Base-by-base conservation (phyloP, 352 stramenopile species). In the Phytophthora agathidicida region DNA sequence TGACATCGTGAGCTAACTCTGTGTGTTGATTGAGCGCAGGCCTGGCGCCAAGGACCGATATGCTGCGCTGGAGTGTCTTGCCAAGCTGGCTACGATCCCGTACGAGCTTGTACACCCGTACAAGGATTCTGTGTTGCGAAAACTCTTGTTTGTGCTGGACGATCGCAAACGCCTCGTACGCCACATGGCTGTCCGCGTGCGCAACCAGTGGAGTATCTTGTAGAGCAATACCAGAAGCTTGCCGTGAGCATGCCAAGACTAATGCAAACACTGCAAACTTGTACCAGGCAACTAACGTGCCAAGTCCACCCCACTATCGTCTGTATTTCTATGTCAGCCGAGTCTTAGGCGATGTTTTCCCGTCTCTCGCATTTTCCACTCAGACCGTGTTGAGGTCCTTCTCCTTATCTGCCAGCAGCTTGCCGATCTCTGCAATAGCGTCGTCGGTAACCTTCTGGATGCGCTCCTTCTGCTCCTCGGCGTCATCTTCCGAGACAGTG, bases 201-300 rank as follows among this genome's bases (percentile, higher is more conserved):
- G 89, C 56, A 97, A 97, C 75, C 71, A 90, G 62, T 97, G 89
- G 89, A 93, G 88, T 50, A 81, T 97, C 33, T 71, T 97, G 59
- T 95, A 88, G 66, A 73, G n/a, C 23, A 36, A 58, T 31, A 50
- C n/a, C 28, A 45, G 20, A 44, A 36, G 22, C 37, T 14, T 60
- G 32, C 47, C 51, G 57, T 43, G 45, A 32, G 11, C 23, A 35
- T 13, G 50, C 23, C 36, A 60, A 35, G 33, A 43, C 24, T 59
- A 51, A 64, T 43, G 37, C 41, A 57, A 62, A 41, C 22, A 61
- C 27, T 55, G 35, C 28, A 43, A 31, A 20, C 5, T 46, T 41
- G 56, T 52, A 51, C 31, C 35, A 17, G 41, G 28, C 41, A 55
- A 30, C 20, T 13, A 39, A 51, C 28, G 23, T 17, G 14, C 31